Evolutionary conservation across 257 asterid genomes (phyloP).

Genomic region (Scutellaria galericulata): DNA sequence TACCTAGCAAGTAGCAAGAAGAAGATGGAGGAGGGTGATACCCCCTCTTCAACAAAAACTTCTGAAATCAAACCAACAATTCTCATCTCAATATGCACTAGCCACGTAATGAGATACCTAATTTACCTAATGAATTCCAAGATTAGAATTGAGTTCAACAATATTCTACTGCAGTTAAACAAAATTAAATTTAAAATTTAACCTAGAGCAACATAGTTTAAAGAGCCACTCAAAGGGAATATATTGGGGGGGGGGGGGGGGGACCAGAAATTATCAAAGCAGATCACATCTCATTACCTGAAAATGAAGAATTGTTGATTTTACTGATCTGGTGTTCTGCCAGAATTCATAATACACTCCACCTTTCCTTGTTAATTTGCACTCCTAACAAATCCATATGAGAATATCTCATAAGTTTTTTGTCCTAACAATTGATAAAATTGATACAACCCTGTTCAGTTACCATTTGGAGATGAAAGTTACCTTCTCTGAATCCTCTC

Average conservation of each 20-base stretch:
- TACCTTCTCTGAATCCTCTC: constrained; percentile 61
- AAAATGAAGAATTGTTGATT: constrained; percentile 69
- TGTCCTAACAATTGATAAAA: background rate
- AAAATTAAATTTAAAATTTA: background rate
- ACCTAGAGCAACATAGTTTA: background rate
- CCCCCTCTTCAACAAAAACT: background rate
- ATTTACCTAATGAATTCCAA: constrained; percentile 16
- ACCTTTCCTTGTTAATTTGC: constrained; percentile 60
- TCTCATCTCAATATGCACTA: constrained; percentile 13
- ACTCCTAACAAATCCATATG: constrained; percentile 44
- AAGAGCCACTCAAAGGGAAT: background rate
- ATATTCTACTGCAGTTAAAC: constrained; percentile 10
- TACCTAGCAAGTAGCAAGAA: background rate
- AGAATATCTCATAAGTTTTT: background rate
- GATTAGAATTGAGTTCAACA: constrained; percentile 9
- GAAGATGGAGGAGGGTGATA: background rate
- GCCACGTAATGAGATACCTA: constrained; percentile 6
- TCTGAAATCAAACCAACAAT: constrained; percentile 26
- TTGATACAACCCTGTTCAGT: background rate
- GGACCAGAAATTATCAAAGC: background rate
- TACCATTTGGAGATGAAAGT: constrained; percentile 9
- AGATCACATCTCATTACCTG: constrained; percentile 47
- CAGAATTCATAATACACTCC: constrained; percentile 63
- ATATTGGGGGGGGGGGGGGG: background rate
- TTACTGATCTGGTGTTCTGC: constrained; percentile 66